A percentile compares a stretch with the other conserved stretches of the same genome.
These are phyloP conservation scores for Pythium plurisporium DNA, from an alignment of 352 stramenopile species.

Conservation along the genomic window DNA sequence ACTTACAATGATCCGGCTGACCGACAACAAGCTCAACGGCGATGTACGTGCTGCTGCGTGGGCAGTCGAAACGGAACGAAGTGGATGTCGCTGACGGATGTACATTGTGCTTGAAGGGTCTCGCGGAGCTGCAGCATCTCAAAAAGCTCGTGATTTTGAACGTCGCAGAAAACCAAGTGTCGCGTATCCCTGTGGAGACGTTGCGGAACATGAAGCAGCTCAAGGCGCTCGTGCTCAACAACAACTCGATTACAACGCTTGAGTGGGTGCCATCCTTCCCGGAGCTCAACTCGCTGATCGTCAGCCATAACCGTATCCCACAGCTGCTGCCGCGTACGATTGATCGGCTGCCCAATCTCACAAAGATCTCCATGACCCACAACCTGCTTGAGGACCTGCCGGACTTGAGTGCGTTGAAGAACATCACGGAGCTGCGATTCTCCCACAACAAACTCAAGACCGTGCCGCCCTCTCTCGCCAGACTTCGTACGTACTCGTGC, in stretches of 20 bases:
- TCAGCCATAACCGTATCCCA: constrained; percentile 81
- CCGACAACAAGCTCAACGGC: constrained; percentile 69
- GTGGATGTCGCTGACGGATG: background rate
- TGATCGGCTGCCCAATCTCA: constrained; percentile 64
- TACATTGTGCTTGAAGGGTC: constrained; percentile 32
- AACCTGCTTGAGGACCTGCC: constrained; percentile 74
- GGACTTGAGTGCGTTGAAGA: constrained; percentile 53
- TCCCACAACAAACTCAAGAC: constrained; percentile 78
- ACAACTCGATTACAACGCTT: constrained; percentile 77
- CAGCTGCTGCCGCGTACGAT: constrained; percentile 56
- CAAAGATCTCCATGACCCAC: constrained; percentile 86
- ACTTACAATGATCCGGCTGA: constrained; percentile 79
- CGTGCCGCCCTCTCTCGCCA: constrained; percentile 52
- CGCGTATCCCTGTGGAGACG: constrained; percentile 64
- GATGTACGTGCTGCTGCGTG: constrained; percentile 35
- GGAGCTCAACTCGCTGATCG: constrained; percentile 80
- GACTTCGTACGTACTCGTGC: constrained; percentile 47
- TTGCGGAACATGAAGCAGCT: constrained; percentile 62
- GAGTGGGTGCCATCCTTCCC: constrained; percentile 78
- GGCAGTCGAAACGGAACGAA: too few species aligned
- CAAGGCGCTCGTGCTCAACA: constrained; percentile 83
- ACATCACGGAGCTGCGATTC: constrained; percentile 73
- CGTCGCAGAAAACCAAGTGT: constrained; percentile 65
- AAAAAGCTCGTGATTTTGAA: constrained; percentile 84
- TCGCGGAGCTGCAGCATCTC: constrained; percentile 63